A percentile compares a stretch with the other conserved stretches of the same genome.
Evolutionary conservation across 2,329 filamentous ascomycete species (phyloP).

Genomic region (Trichoderma pleuroti): DNA sequence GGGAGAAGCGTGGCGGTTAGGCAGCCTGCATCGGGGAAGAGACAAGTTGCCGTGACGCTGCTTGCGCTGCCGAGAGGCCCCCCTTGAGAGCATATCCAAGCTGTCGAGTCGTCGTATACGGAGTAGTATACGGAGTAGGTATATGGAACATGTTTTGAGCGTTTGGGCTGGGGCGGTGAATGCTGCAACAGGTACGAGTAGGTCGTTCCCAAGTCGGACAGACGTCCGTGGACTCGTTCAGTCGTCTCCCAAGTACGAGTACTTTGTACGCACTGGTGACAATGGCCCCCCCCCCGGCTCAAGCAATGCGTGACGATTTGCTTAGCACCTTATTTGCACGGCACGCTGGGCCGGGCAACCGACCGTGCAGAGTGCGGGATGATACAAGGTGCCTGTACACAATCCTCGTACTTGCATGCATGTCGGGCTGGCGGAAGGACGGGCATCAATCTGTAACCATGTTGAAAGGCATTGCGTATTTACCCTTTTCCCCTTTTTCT

Average conservation of each 20-base stretch:
- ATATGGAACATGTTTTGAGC: not conserved
- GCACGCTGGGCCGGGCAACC: not conserved
- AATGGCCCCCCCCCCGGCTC: not conserved
- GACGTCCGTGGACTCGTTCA: not conserved
- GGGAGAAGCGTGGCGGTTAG: not conserved
- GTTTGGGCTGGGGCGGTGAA: not conserved
- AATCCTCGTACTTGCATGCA: not conserved
- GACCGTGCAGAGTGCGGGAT: not conserved
- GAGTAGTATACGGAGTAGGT: too few relatives aligned
- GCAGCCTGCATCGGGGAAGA: not conserved
- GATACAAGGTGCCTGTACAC: not conserved
- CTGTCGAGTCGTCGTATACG: not conserved
- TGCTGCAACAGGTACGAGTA: not conserved
- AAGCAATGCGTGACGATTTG: not conserved
- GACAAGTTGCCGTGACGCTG: not conserved
- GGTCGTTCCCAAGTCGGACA: not conserved
- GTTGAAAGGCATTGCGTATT: not conserved
- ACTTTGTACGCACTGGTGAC: not conserved
- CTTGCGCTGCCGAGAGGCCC: not conserved
- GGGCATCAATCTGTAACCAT: not conserved
- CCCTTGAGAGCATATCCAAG: not conserved
- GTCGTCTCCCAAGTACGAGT: not conserved
- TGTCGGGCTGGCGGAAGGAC: not conserved
- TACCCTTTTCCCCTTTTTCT: not conserved
- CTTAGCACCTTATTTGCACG: not conserved